phyloP scores from a whole-genome alignment of 1,284 basidiomycete species.

The Veloboletus limbatus region DNA sequence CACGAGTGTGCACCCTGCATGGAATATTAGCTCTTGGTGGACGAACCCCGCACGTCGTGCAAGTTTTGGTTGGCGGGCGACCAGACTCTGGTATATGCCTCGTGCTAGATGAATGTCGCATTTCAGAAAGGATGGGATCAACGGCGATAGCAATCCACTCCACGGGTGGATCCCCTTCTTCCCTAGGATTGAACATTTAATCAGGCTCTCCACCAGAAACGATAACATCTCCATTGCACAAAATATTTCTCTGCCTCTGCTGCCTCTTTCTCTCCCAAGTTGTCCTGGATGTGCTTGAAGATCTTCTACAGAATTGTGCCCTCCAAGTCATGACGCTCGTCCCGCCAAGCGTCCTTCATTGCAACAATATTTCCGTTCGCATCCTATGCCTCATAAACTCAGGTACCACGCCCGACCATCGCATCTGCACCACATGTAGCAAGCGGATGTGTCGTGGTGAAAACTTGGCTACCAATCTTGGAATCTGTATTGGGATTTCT shows the following conservation, averaged over 20 bases:
- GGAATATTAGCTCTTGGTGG: no score
- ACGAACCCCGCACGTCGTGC: no score
- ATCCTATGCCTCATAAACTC: conserved; percentile 5
- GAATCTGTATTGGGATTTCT: conserved; percentile 9
- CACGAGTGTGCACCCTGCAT: no score
- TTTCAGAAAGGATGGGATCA: not conserved
- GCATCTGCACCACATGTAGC: conserved; percentile 7
- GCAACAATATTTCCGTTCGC: not conserved
- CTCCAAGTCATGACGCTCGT: not conserved
- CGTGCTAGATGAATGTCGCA: not conserved
- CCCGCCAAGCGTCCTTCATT: conserved; percentile 13
- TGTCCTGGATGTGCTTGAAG: not conserved
- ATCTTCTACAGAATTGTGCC: conserved; percentile 3
- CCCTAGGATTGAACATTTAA: not conserved
- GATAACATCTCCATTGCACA: conserved; percentile 1
- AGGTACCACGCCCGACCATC: conserved; percentile 9
- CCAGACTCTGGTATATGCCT: no score
- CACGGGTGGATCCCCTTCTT: no score
- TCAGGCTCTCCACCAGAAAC: not conserved
- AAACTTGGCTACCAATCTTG: not conserved
- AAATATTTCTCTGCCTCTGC: not conserved
- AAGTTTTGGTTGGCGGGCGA: no score
- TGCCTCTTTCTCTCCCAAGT: not conserved
- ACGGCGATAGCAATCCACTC: not conserved
- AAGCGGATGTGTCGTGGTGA: not conserved